Percentiles rank a stretch among this genome's conserved stretches.
Conservation (phyloP, 2,329 filamentous ascomycete species). For the Ceratocystiopsis brevicomis region DNA sequence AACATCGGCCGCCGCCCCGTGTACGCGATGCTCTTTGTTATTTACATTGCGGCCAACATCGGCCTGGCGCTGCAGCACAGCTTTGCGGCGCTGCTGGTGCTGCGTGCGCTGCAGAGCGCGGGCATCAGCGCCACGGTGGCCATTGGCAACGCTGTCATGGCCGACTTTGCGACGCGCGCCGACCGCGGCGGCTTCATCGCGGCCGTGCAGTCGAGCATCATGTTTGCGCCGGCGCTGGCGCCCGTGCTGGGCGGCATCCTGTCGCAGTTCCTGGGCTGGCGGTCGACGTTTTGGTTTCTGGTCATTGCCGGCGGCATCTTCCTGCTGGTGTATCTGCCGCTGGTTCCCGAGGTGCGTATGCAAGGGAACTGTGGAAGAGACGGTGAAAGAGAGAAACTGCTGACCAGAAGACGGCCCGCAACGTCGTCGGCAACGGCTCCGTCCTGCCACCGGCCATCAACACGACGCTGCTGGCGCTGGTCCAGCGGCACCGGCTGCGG, state of each 20-base stretch:
- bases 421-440: slow-evolving; percentile 27
- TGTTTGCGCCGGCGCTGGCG: slow-evolving; percentile 22
- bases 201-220: slow-evolving; percentile 22
- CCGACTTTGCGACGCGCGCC: slow-evolving; percentile 25
- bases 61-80: slow-evolving; percentile 24
- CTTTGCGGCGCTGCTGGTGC: slow-evolving; percentile 25
- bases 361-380: no score
- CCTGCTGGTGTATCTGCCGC: slow-evolving; percentile 14
- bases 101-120: slow-evolving; percentile 30
- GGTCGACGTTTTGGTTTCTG: slow-evolving; percentile 37
- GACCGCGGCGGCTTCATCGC: slow-evolving; percentile 38
- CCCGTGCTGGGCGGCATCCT: slow-evolving; percentile 36
- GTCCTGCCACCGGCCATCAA: slow-evolving; percentile 17
- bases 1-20: slow-evolving; percentile 26
- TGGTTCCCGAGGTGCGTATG: slow-evolving; percentile 8
- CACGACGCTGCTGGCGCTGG: slow-evolving; percentile 8
- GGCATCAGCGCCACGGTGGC: slow-evolving; percentile 36
- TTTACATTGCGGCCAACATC: slow-evolving; percentile 27
- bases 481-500: slow-evolving; percentile 1
- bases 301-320: slow-evolving; percentile 22
- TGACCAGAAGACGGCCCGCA: slow-evolving; percentile 16
- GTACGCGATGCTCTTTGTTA: slow-evolving; percentile 26
- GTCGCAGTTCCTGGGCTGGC: slow-evolving; percentile 31
- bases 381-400: not conserved
- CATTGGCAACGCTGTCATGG: slow-evolving; percentile 31